A percentile compares a stretch with the other conserved stretches of the same genome.
Evolutionary conservation across 2,329 filamentous ascomycete species (phyloP).

Genomic region (Cyclaneusma minus): DNA sequence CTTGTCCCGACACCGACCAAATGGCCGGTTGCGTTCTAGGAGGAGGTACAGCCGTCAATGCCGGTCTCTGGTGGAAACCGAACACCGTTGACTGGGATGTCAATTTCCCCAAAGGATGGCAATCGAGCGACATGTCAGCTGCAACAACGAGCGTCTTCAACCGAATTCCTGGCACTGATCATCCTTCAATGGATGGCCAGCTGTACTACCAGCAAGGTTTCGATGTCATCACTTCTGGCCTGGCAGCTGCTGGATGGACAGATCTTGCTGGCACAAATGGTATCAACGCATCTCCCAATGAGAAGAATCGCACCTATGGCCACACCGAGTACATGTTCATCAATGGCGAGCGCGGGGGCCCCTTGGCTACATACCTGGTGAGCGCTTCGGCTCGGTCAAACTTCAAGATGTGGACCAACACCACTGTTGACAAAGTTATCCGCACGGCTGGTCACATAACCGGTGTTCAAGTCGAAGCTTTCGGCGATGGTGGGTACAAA

Average conservation of each 20-base stretch:
- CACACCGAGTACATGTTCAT: constrained; percentile 53
- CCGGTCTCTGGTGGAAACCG: constrained; percentile 54
- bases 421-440: constrained; percentile 50
- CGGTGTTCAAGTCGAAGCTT: constrained; percentile 50
- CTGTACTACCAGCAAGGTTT: constrained; percentile 54
- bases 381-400: constrained; percentile 41
- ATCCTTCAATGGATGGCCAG: constrained; percentile 49
- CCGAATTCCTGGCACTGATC: constrained; percentile 54
- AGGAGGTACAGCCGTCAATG: constrained; percentile 39
- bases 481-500: constrained; percentile 33
- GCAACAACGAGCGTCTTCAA: constrained; percentile 48
- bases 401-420: constrained; percentile 52
- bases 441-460: constrained; percentile 45
- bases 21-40: constrained; percentile 61
- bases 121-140: constrained; percentile 41
- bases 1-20: constrained; percentile 54
- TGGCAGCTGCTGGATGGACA: constrained; percentile 45
- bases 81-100: constrained; percentile 52
- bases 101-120: constrained; percentile 60
- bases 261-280: constrained; percentile 40
- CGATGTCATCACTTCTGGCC: constrained; percentile 41
- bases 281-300: constrained; percentile 29
- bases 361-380: constrained; percentile 56
- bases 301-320: constrained; percentile 51
- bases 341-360: constrained; percentile 51